Percentiles rank a stretch among this genome's conserved stretches.
These are phyloP conservation scores for Craterostigma plantagineum DNA, from an alignment of 257 asterid genomes.

Conservation along the genomic window DNA sequence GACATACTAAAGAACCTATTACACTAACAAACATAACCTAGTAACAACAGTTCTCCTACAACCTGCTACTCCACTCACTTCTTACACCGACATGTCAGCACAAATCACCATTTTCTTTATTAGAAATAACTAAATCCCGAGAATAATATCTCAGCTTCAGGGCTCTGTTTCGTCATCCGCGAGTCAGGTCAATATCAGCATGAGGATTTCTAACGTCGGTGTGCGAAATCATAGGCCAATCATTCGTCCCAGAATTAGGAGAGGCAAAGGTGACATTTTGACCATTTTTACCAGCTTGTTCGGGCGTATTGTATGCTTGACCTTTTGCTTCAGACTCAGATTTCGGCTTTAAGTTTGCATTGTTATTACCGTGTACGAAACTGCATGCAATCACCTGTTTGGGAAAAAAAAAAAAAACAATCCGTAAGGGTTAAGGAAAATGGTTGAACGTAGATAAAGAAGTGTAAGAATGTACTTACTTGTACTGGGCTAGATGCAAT, in stretches of 20 bases:
- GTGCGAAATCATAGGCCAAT: slow-evolving; percentile 47
- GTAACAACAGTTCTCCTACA: too few species aligned
- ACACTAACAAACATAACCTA: too few species aligned
- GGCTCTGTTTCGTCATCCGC: slow-evolving; percentile 43
- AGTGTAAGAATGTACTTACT: too few species aligned
- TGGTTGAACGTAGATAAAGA: too few species aligned
- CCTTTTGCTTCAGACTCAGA: slow-evolving; percentile 23
- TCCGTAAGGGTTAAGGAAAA: background rate
- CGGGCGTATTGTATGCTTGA: slow-evolving; percentile 12
- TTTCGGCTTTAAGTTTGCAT: slow-evolving; percentile 40
- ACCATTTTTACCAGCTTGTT: slow-evolving; percentile 28
- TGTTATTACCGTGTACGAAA: slow-evolving; percentile 21
- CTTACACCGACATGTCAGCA: too few species aligned
- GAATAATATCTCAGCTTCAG: slow-evolving; percentile 19
- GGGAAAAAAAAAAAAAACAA: too few species aligned
- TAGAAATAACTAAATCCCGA: slow-evolving; percentile 56
- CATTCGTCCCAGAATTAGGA: slow-evolving; percentile 22
- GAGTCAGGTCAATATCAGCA: slow-evolving; percentile 61
- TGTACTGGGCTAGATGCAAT: slow-evolving; percentile 41
- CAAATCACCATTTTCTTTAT: slow-evolving; percentile 33
- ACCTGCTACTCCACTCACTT: too few species aligned
- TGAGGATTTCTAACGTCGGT: slow-evolving; percentile 34
- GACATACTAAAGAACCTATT: too few species aligned
- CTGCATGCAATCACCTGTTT: background rate
- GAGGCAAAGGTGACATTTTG: too few species aligned